These are phyloP conservation scores for Bassia scoparia DNA, from an alignment of 148 eudicot genomes.

Conservation along the genomic window DNA sequence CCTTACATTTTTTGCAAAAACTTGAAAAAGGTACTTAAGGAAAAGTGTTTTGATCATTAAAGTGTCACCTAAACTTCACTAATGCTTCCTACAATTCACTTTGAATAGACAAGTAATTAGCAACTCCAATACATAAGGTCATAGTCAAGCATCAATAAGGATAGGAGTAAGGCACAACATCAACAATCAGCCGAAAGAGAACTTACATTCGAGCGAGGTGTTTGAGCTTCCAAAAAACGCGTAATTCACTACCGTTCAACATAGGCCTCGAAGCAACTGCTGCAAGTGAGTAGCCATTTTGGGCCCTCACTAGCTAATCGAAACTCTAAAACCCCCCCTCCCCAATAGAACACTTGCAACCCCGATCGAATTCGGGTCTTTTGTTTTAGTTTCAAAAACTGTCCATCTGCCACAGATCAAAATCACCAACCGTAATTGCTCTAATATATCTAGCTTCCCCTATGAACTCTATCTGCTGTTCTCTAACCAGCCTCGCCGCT, in stretches of 20 bases:
- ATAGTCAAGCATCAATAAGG: conserved; percentile 4
- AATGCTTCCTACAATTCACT: not conserved
- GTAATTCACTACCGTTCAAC: conserved; percentile 65
- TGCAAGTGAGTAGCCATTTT: conserved; percentile 65
- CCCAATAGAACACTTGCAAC: conserved; percentile 36
- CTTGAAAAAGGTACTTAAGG: too few species aligned
- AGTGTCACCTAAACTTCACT: not conserved
- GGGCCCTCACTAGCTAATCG: conserved; percentile 34
- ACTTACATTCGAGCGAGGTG: conserved; percentile 77
- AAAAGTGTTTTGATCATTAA: too few species aligned
- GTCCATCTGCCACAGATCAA: conserved; percentile 39
- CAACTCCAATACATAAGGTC: not conserved
- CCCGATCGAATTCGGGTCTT: conserved; percentile 23
- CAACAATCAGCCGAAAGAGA: not conserved
- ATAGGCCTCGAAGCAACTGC: conserved; percentile 62
- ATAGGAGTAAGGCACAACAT: conserved; percentile 3
- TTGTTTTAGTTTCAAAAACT: conserved; percentile 29
- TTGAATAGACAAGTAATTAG: not conserved
- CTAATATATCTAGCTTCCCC: conserved; percentile 78
- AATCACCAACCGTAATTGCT: conserved; percentile 27
- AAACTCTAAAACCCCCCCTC: conserved; percentile 35
- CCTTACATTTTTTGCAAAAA: too few species aligned
- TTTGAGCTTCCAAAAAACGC: conserved; percentile 84
- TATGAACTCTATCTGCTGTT: conserved; percentile 97
- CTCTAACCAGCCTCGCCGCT: conserved; percentile 84